A percentile compares a stretch with the other conserved stretches of the same genome.
Conservation (phyloP, 2,329 filamentous ascomycete genomes). For the Zasmidium citrigriseum region DNA sequence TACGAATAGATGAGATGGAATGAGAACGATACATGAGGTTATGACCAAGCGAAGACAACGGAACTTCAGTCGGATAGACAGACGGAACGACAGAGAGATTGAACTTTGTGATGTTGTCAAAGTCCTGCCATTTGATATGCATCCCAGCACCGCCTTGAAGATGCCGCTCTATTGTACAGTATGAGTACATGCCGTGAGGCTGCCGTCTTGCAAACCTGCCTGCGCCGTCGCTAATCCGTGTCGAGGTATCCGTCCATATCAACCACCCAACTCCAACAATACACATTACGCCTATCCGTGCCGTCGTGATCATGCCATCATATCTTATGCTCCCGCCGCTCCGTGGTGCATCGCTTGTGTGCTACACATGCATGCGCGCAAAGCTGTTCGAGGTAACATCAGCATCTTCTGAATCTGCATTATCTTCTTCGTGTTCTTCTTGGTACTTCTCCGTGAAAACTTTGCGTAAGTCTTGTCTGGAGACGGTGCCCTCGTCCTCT, state of each 20-base stretch:
- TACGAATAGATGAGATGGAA: too few species aligned
- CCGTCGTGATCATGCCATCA: constrained; percentile 25
- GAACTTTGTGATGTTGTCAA: neutral
- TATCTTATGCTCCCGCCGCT: constrained; percentile 35
- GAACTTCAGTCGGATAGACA: too few species aligned
- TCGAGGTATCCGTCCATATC: constrained; percentile 9
- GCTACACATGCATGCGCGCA: constrained; percentile 39
- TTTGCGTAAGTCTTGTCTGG: constrained; percentile 23
- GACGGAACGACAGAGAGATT: too few species aligned
- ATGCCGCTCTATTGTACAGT: constrained; percentile 16
- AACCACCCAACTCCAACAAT: constrained; percentile 4
- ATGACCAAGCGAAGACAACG: too few species aligned
- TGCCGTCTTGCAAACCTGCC: constrained; percentile 1
- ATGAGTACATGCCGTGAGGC: constrained; percentile 17
- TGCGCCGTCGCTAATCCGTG: constrained; percentile 21
- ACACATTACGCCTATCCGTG: constrained; percentile 13
- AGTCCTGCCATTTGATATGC: neutral
- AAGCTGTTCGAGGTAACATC: constrained; percentile 37
- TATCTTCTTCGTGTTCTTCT: constrained; percentile 12
- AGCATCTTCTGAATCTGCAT: constrained; percentile 28
- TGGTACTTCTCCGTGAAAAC: constrained; percentile 26
- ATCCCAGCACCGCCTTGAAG: neutral
- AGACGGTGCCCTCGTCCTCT: constrained; percentile 24
- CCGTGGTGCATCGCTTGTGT: constrained; percentile 32
- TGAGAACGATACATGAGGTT: too few species aligned